These are phyloP conservation scores for Zoysia matrella DNA, from an alignment of 202 grass and related monocot species.

Conservation along the genomic window DNA sequence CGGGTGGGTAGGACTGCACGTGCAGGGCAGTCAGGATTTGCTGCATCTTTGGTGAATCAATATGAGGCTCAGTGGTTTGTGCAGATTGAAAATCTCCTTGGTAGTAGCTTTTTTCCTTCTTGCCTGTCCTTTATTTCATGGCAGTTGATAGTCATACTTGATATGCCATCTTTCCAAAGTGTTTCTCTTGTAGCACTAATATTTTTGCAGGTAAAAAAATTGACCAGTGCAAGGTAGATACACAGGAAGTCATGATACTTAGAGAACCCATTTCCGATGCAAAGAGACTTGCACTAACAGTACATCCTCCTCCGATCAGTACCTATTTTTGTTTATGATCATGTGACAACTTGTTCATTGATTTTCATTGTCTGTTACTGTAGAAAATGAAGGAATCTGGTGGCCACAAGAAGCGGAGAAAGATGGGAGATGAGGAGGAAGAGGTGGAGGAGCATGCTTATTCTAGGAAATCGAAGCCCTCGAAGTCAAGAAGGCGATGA, in stretches of 20 bases:
- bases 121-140: background rate
- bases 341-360: background rate
- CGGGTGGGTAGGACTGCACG: too few relatives aligned
- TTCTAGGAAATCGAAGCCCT: slow-evolving; percentile 35
- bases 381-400: slow-evolving; percentile 74
- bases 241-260: slow-evolving; percentile 67
- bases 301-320: slow-evolving; percentile 13
- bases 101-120: slow-evolving; percentile 38
- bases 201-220: slow-evolving; percentile 60
- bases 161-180: background rate
- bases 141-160: background rate
- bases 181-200: background rate
- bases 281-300: slow-evolving; percentile 76
- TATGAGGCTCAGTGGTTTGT: slow-evolving; percentile 76
- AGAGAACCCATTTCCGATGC: slow-evolving; percentile 70
- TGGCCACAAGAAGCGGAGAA: slow-evolving; percentile 60
- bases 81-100: slow-evolving; percentile 67
- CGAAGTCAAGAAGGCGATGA: too few relatives aligned
- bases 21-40: slow-evolving; percentile 55
- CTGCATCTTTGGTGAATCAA: slow-evolving; percentile 84
- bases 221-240: slow-evolving; percentile 40
- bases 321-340: background rate
- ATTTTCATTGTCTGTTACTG: background rate
- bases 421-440: slow-evolving; percentile 58
- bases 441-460: slow-evolving; percentile 50